Base-by-base conservation (phyloP, 768 basidiomycete genomes). In the Pleurotus salmoneostramineus region DNA sequence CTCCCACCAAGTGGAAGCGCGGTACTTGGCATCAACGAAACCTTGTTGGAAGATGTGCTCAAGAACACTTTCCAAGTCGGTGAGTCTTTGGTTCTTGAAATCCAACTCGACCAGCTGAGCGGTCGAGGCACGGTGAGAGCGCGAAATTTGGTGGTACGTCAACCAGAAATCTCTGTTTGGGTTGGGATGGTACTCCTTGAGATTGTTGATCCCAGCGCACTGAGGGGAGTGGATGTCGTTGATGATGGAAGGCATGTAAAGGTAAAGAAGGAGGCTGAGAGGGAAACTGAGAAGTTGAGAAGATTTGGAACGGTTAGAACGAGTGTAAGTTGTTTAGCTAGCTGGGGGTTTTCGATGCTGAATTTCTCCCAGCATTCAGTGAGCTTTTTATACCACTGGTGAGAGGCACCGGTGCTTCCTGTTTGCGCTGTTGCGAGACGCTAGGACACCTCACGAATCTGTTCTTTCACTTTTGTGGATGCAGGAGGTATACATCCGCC, bases 41-140 rank as follows among this genome's bases (percentile, higher is more conserved):
- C 79, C 79, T 45, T 60, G 33, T 8, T 52, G 47, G 34, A 58
- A 27, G 43, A 70, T 65, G 50, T 72, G 74, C 36, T 80, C 78
- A 34, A 81, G 72, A 5, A 81, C 74, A 58, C 80, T 79, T 63
- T 81, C 79, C 60, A 82, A 65, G 65, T 77, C 79, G 46, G 62
- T 44, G 17, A 81, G 68, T 58, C 70, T 70, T 43, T 76, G 68
- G 48, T 72, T 70, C 58, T 73, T 69, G 61, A 72, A 72, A 60
- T 76, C 72, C 56, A 81, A 69, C 63, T 79, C 78, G 54, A 81
- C 68, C 66, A 81, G 75, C 66, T 80, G 79, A 34, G 76, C 72
- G 15, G 78, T 78, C 14, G 66, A 64, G 8, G 76, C 72, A 61
- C 71, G 72, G 65, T 71, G 68, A 27, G 64, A 67, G 47, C 78